phyloP scores from a whole-genome alignment of 1,139 yeast species.

The Ogataea hybrid region DNA sequence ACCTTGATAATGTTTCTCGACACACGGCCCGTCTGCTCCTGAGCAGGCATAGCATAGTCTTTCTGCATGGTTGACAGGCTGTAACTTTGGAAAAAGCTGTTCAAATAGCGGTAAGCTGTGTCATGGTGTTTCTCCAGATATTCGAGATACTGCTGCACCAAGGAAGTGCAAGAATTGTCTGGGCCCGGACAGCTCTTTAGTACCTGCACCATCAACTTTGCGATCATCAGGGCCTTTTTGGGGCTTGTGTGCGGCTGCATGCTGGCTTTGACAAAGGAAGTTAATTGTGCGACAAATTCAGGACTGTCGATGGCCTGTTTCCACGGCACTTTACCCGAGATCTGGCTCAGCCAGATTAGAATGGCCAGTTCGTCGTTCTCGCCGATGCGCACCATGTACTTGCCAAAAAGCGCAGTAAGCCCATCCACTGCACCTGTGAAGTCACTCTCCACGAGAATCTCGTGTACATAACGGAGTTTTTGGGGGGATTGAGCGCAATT shows the following conservation, averaged over 20 bases:
- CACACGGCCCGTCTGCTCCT: slow-evolving; percentile 7
- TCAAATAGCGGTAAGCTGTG: slow-evolving; percentile 18
- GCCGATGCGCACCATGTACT: slow-evolving; percentile 14
- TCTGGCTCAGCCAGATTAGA: slow-evolving; percentile 26
- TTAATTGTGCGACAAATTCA: slow-evolving; percentile 16
- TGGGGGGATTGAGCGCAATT: slow-evolving; percentile 17
- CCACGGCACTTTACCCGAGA: slow-evolving; percentile 24
- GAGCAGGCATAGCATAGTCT: slow-evolving; percentile 14
- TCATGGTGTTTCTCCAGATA: slow-evolving; percentile 12
- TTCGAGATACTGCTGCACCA: slow-evolving; percentile 16
- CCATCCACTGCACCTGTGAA: slow-evolving; percentile 25
- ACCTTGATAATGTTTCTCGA: slow-evolving; percentile 16
- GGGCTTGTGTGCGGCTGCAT: slow-evolving; percentile 5
- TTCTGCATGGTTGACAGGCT: slow-evolving; percentile 19
- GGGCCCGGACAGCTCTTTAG: slow-evolving; percentile 12
- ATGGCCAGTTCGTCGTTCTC: slow-evolving; percentile 23
- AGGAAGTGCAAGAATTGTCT: slow-evolving; percentile 14
- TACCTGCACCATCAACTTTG: slow-evolving; percentile 21
- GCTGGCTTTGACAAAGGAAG: slow-evolving; percentile 11
- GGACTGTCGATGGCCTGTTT: slow-evolving; percentile 10
- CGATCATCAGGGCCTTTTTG: slow-evolving; percentile 19
- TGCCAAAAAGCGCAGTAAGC: slow-evolving; percentile 18
- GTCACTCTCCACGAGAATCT: slow-evolving; percentile 26
- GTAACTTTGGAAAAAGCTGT: slow-evolving; percentile 15
- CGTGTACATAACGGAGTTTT: slow-evolving; percentile 28